These are phyloP conservation scores for Pseudofabraea citricarpa DNA, from an alignment of 2,329 filamentous ascomycete genomes.

Conservation along the genomic window DNA sequence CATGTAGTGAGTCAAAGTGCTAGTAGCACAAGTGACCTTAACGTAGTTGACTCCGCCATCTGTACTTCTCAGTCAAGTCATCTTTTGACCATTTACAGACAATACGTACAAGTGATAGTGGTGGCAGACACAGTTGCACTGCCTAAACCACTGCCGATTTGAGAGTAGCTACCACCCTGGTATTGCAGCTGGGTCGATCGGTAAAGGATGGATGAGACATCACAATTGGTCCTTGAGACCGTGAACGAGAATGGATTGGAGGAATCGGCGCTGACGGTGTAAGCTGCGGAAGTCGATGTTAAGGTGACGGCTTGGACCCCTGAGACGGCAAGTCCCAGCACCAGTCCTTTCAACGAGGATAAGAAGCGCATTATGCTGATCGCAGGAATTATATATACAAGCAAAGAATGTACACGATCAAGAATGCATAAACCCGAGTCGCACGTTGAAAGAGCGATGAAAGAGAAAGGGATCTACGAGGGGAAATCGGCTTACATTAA, in stretches of 20 bases:
- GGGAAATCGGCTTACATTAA: too few species aligned
- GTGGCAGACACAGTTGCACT: conserved; percentile 43
- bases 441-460: too few species aligned
- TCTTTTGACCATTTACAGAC: too few species aligned
- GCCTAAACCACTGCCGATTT: conserved; percentile 54
- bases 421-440: too few species aligned
- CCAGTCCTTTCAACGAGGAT: too few species aligned
- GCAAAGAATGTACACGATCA: too few species aligned
- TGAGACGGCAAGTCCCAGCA: too few species aligned
- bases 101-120: conserved; percentile 3
- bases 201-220: conserved; percentile 58
- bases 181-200: conserved; percentile 56
- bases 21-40: conserved; percentile 56
- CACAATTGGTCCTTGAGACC: conserved; percentile 49
- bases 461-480: too few species aligned
- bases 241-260: conserved; percentile 45
- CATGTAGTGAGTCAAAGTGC: conserved; percentile 60
- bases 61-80: too few species aligned
- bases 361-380: too few species aligned
- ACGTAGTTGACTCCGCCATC: conserved; percentile 35
- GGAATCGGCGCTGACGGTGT: conserved; percentile 26
- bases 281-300: not conserved
- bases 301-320: not conserved
- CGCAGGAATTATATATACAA: too few species aligned
- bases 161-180: conserved; percentile 37